Evolutionary conservation across 371 early-diverging fungal genomes (phyloP).

Genomic region (Coemansia sp.): DNA sequence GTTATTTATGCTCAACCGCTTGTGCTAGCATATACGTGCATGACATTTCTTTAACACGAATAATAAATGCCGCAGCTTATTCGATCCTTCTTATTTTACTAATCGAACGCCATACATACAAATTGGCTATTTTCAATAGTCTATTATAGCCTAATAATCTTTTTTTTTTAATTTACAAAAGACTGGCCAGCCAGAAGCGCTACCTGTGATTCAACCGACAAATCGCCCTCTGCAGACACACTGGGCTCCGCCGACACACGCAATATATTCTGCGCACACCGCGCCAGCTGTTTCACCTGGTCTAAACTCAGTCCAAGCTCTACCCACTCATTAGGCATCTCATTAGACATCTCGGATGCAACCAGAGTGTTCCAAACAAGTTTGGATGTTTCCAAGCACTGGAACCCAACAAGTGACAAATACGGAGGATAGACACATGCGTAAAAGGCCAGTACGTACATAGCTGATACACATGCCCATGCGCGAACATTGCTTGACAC

Average conservation of each 20-base stretch:
- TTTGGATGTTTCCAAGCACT: conserved; percentile 65
- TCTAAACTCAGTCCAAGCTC: background rate
- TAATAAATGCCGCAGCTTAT: too few relatives aligned
- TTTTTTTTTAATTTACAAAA: background rate
- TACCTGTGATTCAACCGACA: conserved; percentile 8
- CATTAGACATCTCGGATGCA: background rate
- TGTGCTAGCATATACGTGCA: too few relatives aligned
- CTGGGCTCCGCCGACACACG: background rate
- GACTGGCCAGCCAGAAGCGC: conserved; percentile 13
- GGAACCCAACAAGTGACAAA: conserved; percentile 72
- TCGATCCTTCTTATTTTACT: too few relatives aligned
- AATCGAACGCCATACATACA: too few relatives aligned
- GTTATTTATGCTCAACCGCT: too few relatives aligned
- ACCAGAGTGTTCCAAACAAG: conserved; percentile 61
- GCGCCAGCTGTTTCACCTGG: background rate
- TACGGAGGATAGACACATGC: conserved; percentile 67
- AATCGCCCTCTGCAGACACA: background rate
- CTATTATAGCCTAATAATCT: too few relatives aligned
- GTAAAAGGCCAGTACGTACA: conserved; percentile 66
- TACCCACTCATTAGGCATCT: too few relatives aligned
- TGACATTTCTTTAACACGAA: too few relatives aligned
- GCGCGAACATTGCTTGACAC: conserved; percentile 2
- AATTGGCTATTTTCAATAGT: too few relatives aligned
- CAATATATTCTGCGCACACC: conserved; percentile 2
- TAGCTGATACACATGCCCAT: conserved; percentile 31